Conservation (phyloP, 306 rosid species). For the Castanopsis chinensis region DNA sequence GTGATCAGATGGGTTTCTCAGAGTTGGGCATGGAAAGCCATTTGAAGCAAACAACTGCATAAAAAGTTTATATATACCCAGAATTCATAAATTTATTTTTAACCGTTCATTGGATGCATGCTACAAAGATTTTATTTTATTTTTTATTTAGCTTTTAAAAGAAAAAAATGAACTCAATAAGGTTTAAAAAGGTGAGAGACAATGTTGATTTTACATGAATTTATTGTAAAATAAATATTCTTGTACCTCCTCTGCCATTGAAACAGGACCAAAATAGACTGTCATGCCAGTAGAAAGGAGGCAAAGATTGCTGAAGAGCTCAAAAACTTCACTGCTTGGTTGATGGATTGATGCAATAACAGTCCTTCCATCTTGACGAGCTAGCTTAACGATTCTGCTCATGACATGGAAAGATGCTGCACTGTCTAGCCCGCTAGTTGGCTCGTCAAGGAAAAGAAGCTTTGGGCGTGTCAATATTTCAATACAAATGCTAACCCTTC, state of each 20-base stretch:
- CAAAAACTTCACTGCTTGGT: constrained; percentile 64
- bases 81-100: neutral
- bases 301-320: constrained; percentile 51
- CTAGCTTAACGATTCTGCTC: constrained; percentile 47
- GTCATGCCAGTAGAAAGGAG: constrained; percentile 41
- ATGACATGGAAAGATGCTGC: constrained; percentile 72
- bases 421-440: constrained; percentile 77
- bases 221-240: neutral
- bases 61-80: neutral
- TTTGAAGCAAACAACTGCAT: constrained; percentile 57
- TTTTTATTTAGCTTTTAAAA: no score
- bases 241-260: constrained; percentile 31
- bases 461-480: constrained; percentile 57
- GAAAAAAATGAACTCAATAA: no score
- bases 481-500: constrained; percentile 74
- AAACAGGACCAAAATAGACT: constrained; percentile 36
- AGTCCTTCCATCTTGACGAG: constrained; percentile 48
- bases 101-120: neutral
- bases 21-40: constrained; percentile 61
- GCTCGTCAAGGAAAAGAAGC: constrained; percentile 78
- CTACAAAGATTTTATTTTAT: neutral
- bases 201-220: no score
- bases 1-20: constrained; percentile 70
- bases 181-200: no score
- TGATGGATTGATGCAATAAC: constrained; percentile 64